Evolutionary conservation across 805 yeast genomes (phyloP).

Genomic region (Ogataea zsoltii): DNA sequence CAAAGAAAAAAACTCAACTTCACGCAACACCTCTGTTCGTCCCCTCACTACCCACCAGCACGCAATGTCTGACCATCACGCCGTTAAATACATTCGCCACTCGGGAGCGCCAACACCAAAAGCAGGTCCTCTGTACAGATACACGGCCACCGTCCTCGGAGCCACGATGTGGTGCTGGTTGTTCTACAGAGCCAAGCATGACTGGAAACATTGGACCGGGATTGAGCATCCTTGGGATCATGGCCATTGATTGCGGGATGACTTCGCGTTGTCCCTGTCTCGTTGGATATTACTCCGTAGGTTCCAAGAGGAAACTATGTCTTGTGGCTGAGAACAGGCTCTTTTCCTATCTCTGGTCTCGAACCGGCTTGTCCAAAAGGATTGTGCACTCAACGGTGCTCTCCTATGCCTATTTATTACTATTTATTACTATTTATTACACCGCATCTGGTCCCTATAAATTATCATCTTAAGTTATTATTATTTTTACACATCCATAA

Average conservation of each 20-base stretch:
- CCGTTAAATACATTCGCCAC: constrained; percentile 41
- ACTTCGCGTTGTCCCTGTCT: too few relatives aligned
- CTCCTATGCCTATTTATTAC: not conserved
- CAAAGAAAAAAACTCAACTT: not conserved
- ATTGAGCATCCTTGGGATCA: constrained; percentile 47
- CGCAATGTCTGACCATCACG: constrained; percentile 18
- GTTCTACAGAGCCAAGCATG: constrained; percentile 76
- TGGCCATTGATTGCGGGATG: constrained; percentile 5
- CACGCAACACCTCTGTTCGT: not conserved
- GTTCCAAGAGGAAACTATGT: too few relatives aligned
- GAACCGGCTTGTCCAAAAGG: too few relatives aligned
- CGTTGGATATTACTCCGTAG: too few relatives aligned
- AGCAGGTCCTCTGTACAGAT: constrained; percentile 54
- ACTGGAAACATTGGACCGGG: constrained; percentile 61
- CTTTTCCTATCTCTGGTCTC: too few relatives aligned
- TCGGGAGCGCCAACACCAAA: constrained; percentile 69
- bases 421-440: constrained; percentile 6
- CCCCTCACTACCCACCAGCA: not conserved
- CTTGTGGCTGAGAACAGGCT: too few relatives aligned
- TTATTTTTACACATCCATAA: not conserved
- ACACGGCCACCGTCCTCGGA: constrained; percentile 68
- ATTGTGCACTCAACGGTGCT: too few relatives aligned
- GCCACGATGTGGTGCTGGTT: constrained; percentile 92
- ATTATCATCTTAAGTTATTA: not conserved
- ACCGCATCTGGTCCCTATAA: not conserved